phyloP scores from a whole-genome alignment of 805 yeast species.

The Citeromyces matritensis region DNA sequence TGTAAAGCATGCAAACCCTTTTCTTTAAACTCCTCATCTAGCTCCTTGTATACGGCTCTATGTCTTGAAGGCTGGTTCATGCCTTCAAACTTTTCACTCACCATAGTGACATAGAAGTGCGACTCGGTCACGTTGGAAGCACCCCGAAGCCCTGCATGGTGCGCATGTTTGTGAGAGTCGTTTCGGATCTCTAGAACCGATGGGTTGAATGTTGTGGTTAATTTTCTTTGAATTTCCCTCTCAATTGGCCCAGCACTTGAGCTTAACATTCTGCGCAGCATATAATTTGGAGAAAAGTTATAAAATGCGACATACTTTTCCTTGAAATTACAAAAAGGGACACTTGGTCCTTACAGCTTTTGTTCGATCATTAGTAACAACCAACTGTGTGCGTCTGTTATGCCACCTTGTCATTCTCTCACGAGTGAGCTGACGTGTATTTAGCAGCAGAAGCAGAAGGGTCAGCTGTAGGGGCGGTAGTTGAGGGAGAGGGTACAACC shows the following conservation, averaged over 20 bases:
- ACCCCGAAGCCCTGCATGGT: constrained; percentile 70
- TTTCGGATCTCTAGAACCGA: constrained; percentile 38
- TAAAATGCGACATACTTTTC: not conserved
- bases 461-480: not conserved
- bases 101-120: constrained; percentile 65
- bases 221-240: constrained; percentile 25
- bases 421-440: no score
- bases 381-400: no score
- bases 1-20: constrained; percentile 83
- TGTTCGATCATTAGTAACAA: not conserved
- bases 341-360: not conserved
- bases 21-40: constrained; percentile 56
- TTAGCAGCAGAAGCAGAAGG: no score
- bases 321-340: no score
- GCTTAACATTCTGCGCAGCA: constrained; percentile 1
- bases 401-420: not conserved
- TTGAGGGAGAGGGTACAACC: no score
- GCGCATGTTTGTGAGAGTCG: constrained; percentile 81
- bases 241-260: constrained; percentile 27
- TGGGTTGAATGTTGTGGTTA: constrained; percentile 27
- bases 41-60: constrained; percentile 50
- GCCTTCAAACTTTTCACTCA: constrained; percentile 55
- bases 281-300: not conserved
- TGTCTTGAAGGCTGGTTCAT: constrained; percentile 62
- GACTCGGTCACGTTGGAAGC: constrained; percentile 64